These are phyloP conservation scores for Francoa sonchifolia DNA, from an alignment of 441 rosid genomes.

Conservation along the genomic window DNA sequence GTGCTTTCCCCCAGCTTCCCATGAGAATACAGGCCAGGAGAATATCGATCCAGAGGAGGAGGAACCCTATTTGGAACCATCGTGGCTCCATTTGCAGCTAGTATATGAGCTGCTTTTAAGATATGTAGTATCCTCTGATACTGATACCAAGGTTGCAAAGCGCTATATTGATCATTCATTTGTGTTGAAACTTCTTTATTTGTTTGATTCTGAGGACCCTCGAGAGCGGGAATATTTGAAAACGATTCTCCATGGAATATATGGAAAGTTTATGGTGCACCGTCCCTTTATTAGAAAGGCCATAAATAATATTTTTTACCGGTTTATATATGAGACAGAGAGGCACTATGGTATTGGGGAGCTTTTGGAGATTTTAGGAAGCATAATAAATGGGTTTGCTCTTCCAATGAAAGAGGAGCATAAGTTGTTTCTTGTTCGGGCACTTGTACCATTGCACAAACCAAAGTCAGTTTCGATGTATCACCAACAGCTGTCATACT, in stretches of 20 bases:
- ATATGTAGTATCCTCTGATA: conserved; percentile 14
- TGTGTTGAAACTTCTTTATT: conserved; percentile 59
- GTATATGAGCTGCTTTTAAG: conserved; percentile 14
- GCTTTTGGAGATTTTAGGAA: conserved; percentile 81
- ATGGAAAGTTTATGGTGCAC: conserved; percentile 17
- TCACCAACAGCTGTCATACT: conserved; percentile 84
- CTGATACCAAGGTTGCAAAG: conserved; percentile 22
- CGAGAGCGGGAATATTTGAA: conserved; percentile 83
- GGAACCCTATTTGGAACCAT: conserved; percentile 67
- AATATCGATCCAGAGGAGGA: conserved; percentile 76
- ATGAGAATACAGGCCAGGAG: conserved; percentile 78
- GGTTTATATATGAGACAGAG: conserved; percentile 81
- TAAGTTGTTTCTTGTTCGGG: conserved; percentile 73
- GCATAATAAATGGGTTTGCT: conserved; percentile 91
- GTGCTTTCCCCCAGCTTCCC: conserved; percentile 65
- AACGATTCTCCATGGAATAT: conserved; percentile 55
- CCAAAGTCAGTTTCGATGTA: conserved; percentile 61
- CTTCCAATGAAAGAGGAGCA: conserved; percentile 97
- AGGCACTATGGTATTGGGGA: conserved; percentile 83
- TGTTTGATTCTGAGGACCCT: conserved; percentile 84
- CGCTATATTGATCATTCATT: conserved; percentile 75
- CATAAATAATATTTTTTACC: conserved; percentile 62
- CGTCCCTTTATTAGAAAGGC: conserved; percentile 64
- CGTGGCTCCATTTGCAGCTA: conserved; percentile 70
- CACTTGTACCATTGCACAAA: conserved; percentile 83